Percentiles rank a stretch among this genome's conserved stretches.
Evolutionary conservation across 495 filamentous ascomycete genomes (phyloP).

Genomic region (Lichina pygmaea): DNA sequence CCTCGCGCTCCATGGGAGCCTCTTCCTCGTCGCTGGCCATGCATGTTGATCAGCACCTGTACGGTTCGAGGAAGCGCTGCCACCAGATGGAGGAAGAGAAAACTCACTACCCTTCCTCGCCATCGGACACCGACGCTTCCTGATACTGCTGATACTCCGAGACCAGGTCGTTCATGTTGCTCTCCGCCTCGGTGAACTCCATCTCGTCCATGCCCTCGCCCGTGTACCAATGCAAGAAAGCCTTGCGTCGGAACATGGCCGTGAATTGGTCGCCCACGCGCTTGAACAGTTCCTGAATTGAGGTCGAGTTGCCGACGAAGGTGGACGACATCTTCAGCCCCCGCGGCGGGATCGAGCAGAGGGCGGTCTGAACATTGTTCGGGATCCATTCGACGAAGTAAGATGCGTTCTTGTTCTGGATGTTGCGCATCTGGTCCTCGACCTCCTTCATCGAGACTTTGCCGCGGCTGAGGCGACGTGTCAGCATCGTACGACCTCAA

Average conservation of each 20-base stretch:
- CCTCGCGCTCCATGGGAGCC: conserved; percentile 20
- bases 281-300: conserved; percentile 99
- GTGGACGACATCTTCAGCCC: conserved; percentile 98
- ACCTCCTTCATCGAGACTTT: conserved; percentile 99
- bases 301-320: conserved; percentile 98
- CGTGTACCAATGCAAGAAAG: conserved; percentile 99
- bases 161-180: conserved; percentile 99
- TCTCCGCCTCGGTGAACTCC: conserved; percentile 99
- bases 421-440: conserved; percentile 99
- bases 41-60: not conserved
- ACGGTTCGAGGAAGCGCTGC: not conserved
- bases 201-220: conserved; percentile 99
- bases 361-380: conserved; percentile 99
- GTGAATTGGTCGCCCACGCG: conserved; percentile 98
- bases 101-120: conserved; percentile 37
- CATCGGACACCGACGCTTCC: conserved; percentile 69
- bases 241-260: conserved; percentile 99
- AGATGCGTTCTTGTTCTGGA: conserved; percentile 98
- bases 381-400: conserved; percentile 99
- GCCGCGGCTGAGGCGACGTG: conserved; percentile 39
- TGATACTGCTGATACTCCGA: conserved; percentile 99
- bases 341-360: conserved; percentile 96
- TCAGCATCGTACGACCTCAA: not conserved
- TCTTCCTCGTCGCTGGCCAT: conserved; percentile 16
- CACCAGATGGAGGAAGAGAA: not conserved